Evolutionary conservation across 225 moss, liverwort and hornwort genomes (phyloP), one percentile per base, ranked within the genome.

Genomic region (Thuidium tamariscinum): DNA sequence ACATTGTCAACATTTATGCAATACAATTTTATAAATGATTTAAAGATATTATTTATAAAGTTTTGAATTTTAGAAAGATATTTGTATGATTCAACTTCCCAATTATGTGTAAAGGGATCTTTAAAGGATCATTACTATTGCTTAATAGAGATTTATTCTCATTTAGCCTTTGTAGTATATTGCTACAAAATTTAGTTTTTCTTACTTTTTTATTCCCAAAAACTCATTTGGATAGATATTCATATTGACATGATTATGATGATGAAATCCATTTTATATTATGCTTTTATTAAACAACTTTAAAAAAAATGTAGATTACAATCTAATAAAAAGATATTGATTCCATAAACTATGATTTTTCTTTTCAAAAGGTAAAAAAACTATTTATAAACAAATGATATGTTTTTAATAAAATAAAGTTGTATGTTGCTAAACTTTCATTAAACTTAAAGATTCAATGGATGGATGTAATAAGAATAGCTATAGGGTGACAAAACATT

Each of bases 161-260:
- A 49, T 32, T 49, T 32, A 20, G 49, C 20, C 18, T 74, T 74
- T 49, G 2, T 5, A 11, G 7, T 49, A 1, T 13, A 1, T 26
- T 74, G 34, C 3, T 0, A 73, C 0, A 4, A 0, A 20, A 49
- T 49, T 12, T 49, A 1, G 1, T 4, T 44, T 49, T 49, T 22
- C 10, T 20, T 32, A 19, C 4, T 0, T 20, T 19, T 74, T 32
- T 19, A 19, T 19, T 73, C 2, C 1, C 1, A 18, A 19, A 11
- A 7, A 48, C 0, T 32, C 7, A 48, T 48, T 73, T 73, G 4
- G 32, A 7, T 49, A 42, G 11, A 21, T 74, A 4, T 49, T 49
- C 7, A 34, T 32, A 20, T 4, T 12, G 5, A 49, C 0, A 18
- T 46, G 10, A 72, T 18, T 30, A 48, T 30, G 19, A 49, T 32